Base-by-base conservation (phyloP, 2,329 filamentous ascomycete species). In the Monosporascus sp. region DNA sequence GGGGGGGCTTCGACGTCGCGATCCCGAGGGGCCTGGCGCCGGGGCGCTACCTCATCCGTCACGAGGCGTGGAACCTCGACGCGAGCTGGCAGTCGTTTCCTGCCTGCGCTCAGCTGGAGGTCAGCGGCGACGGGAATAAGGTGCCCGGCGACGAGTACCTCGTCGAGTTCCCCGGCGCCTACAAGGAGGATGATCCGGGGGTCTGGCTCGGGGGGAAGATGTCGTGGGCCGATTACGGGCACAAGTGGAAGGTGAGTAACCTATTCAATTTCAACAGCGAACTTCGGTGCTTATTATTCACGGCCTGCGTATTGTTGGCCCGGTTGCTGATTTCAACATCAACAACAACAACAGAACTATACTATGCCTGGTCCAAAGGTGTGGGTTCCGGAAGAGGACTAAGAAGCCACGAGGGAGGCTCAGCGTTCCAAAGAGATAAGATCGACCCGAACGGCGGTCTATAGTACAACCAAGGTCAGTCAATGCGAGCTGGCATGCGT, bases 41-140 rank as follows among this genome's bases (percentile, higher is more conserved):
- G 5, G 57, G 55, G 3, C 18, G 51, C 43, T 59, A 57, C 25
- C 14, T 59, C 25, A 44, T 59, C 22, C 57, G 56, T 2, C 51
- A 59, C 39, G 52, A 58, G 41, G 22, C 44, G 14, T 47, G 53
- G 36, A 54, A 59, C 25, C 48, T 59, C n/a, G 51, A 57, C 49
- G 18, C 44, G 14, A 48, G 48, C 18, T 25, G 52, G 31, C 43
- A 56, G 48, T 37, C 53, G 17, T 58, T 38, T 41, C 48, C 55
- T 15, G 22, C 24, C 22, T 50, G 49, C 51, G 20, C 31, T 6
- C 51, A 53, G 39, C 18, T 53, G n/a, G 44, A 49, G 27, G 18
- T 53, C 31, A 31, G 22, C 18, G 51, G 51, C 14, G 38, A 22
- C 14, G 46, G 39, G 18, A 39, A 31, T n/a, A 41, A 48, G 15